Percentiles rank a stretch among this genome's conserved stretches.
phyloP scores from a whole-genome alignment of 1,284 basidiomycete genomes.

The Irpex sp. region DNA sequence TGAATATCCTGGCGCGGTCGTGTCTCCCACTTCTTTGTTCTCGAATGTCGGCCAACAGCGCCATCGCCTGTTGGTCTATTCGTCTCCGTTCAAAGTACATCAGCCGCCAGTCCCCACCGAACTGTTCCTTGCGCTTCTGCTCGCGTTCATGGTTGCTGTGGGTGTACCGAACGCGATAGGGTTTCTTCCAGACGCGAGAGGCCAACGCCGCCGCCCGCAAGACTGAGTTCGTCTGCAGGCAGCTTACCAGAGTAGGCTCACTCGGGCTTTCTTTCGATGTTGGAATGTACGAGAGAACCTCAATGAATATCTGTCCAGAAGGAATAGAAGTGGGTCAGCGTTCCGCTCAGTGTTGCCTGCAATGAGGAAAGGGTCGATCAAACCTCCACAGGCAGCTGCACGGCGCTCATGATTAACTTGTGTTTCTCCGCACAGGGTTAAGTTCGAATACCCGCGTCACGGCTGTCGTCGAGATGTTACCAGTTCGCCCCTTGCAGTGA shows the following conservation, averaged over 20 bases:
- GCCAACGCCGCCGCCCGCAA: constrained; percentile 27
- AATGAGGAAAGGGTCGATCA: background rate
- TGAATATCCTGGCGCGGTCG: constrained; percentile 28
- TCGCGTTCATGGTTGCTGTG: constrained; percentile 37
- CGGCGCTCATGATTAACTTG: background rate
- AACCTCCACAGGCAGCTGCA: constrained; percentile 20
- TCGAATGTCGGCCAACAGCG: constrained; percentile 37
- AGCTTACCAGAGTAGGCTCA: constrained; percentile 26
- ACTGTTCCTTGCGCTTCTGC: constrained; percentile 25
- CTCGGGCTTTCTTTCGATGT: constrained; percentile 23
- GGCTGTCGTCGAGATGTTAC: background rate
- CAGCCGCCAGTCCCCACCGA: constrained; percentile 39
- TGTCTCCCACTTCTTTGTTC: constrained; percentile 31
- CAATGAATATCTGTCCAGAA: constrained; percentile 17
- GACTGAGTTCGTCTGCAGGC: constrained; percentile 23
- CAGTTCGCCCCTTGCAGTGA: no score
- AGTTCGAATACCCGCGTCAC: background rate
- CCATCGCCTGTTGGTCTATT: constrained; percentile 40
- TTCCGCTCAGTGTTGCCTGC: background rate
- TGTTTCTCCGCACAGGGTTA: background rate
- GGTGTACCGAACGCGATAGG: constrained; percentile 46
- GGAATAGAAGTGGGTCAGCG: background rate
- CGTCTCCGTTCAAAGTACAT: constrained; percentile 42
- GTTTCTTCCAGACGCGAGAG: constrained; percentile 43
- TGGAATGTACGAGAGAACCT: constrained; percentile 27